A percentile compares a stretch with the other conserved stretches of the same genome.
Conservation (phyloP, 345 rosid species). For the Dimocarpus longan region DNA sequence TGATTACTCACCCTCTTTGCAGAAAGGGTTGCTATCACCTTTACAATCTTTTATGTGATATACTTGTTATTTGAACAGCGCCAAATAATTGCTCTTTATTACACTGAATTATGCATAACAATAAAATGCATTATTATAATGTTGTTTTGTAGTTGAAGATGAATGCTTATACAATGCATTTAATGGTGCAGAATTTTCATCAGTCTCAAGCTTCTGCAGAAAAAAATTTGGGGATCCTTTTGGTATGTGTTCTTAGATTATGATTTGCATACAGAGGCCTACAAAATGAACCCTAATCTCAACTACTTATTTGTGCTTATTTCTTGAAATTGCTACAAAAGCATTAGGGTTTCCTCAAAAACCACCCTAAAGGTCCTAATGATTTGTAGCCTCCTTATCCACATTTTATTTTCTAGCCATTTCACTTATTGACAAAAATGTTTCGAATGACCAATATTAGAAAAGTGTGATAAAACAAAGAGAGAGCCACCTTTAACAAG, state of each 20-base stretch:
- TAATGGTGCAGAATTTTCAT: constrained; percentile 53
- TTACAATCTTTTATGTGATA: background rate
- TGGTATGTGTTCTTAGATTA: constrained; percentile 53
- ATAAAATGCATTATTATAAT: background rate
- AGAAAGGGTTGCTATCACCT: background rate
- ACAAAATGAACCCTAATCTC: background rate
- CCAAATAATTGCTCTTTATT: background rate
- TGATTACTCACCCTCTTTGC: background rate
- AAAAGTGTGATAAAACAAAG: background rate
- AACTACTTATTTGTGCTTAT: background rate
- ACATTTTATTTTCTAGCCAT: background rate
- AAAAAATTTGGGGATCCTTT: constrained; percentile 79
- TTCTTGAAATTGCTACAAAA: background rate
- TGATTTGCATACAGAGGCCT: background rate
- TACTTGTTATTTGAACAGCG: background rate
- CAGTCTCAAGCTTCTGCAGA: constrained; percentile 56
- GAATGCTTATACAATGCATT: constrained; percentile 18
- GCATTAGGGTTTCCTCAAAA: background rate
- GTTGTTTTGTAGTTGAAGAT: background rate
- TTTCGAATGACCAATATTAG: background rate
- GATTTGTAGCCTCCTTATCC: background rate
- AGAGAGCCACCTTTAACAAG: background rate
- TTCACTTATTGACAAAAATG: background rate
- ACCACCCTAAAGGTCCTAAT: background rate
- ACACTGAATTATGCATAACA: background rate